Evolutionary conservation across 352 stramenopile species (phyloP).

Genomic region (Globisporangium emineosum): DNA sequence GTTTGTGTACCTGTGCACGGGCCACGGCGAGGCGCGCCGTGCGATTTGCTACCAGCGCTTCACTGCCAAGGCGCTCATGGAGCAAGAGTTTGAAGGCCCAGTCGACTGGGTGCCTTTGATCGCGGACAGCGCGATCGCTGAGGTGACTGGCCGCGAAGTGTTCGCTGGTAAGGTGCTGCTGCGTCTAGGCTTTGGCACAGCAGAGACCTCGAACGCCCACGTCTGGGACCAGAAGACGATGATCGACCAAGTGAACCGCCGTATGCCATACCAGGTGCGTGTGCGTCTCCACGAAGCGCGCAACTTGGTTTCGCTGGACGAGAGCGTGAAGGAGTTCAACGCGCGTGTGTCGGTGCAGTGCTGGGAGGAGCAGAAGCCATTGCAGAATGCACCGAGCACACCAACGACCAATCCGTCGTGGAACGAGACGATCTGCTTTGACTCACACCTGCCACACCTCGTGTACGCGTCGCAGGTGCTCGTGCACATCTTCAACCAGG

Average conservation of each 20-base stretch:
- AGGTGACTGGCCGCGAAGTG: conserved; percentile 34
- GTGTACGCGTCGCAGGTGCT: conserved; percentile 55
- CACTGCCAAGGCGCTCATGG: conserved; percentile 52
- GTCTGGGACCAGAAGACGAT: conserved; percentile 56
- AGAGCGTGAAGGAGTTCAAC: conserved; percentile 19
- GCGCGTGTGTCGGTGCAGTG: conserved; percentile 63
- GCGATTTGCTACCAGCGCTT: conserved; percentile 79
- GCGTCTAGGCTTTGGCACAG: conserved; percentile 59
- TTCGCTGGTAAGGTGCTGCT: conserved; percentile 76
- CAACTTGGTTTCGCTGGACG: conserved; percentile 23
- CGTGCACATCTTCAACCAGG: conserved; percentile 55
- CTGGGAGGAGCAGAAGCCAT: conserved; percentile 45
- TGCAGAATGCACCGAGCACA: conserved; percentile 23
- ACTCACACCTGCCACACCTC: conserved; percentile 63
- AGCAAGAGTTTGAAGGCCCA: conserved; percentile 33
- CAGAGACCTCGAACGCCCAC: conserved; percentile 45
- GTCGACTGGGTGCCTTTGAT: conserved; percentile 62
- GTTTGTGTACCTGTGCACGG: conserved; percentile 75
- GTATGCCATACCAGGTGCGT: conserved; percentile 71
- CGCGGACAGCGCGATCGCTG: conserved; percentile 59
- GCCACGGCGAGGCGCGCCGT: conserved; percentile 51
- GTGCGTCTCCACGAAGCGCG: conserved; percentile 62
- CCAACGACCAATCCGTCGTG: conserved; percentile 34
- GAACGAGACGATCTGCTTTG: conserved; percentile 63
- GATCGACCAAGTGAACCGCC: conserved; percentile 52